Conservation (phyloP, 2,329 filamentous ascomycete species). For the Daldinia sp. region DNA sequence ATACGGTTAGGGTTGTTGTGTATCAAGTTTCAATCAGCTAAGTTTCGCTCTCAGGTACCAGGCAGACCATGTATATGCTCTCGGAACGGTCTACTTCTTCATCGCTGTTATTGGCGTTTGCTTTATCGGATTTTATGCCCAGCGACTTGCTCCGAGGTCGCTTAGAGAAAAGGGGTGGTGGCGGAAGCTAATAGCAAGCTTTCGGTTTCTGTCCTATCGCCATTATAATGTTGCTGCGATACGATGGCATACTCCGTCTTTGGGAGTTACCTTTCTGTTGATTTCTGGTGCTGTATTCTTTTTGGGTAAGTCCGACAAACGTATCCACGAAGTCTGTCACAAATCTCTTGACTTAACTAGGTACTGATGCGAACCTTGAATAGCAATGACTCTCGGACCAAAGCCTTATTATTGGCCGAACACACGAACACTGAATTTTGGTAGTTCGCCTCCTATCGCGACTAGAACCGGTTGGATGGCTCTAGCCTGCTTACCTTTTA, state of each 20-base stretch:
- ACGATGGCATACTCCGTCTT: constrained; percentile 58
- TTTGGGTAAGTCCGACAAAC: constrained; percentile 50
- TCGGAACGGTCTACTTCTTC: constrained; percentile 66
- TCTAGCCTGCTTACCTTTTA: constrained; percentile 63
- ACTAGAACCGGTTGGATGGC: constrained; percentile 66
- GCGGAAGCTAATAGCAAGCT: constrained; percentile 52
- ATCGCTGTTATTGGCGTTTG: constrained; percentile 62
- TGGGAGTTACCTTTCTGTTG: constrained; percentile 59
- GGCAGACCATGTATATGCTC: constrained; percentile 65
- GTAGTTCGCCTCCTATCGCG: constrained; percentile 65
- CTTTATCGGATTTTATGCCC: constrained; percentile 54
- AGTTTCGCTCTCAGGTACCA: constrained; percentile 58
- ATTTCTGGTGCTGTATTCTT: constrained; percentile 60
- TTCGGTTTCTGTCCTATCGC: constrained; percentile 58
- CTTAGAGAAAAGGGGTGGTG: constrained; percentile 49
- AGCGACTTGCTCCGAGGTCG: constrained; percentile 48
- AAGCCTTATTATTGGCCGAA: constrained; percentile 69
- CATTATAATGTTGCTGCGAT: constrained; percentile 52
- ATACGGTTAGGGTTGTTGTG: background rate
- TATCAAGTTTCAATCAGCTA: constrained; percentile 3
- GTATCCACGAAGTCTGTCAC: constrained; percentile 28
- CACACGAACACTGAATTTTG: constrained; percentile 55
- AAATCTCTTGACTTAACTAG: constrained; percentile 5
- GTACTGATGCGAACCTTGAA: constrained; percentile 17
- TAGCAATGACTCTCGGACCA: constrained; percentile 62